These are phyloP conservation scores for Fraxinus excelsior DNA, from an alignment of 257 asterid species.

Conservation along the genomic window DNA sequence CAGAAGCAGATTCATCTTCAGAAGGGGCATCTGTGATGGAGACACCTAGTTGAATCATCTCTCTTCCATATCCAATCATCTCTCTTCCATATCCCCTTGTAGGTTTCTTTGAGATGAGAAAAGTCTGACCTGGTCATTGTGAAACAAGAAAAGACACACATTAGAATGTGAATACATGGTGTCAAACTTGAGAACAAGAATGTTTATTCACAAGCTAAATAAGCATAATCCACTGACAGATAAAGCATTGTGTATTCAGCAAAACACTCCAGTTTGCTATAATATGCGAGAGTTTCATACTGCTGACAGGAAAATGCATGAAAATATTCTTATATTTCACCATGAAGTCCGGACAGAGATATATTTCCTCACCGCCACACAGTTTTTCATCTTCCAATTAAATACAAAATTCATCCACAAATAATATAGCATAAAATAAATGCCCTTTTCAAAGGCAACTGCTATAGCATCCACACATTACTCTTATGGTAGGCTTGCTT, in stretches of 20 bases:
- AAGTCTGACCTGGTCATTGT: constrained; percentile 67
- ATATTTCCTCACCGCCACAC: too few species aligned
- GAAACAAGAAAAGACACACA: constrained; percentile 28
- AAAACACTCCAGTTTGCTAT: constrained; percentile 11
- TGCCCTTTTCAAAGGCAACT: not conserved
- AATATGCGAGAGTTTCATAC: constrained; percentile 2
- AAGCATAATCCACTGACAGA: constrained; percentile 14
- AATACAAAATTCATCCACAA: too few species aligned
- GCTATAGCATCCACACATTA: too few species aligned
- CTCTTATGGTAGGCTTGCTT: too few species aligned
- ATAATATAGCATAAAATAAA: not conserved
- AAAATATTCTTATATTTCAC: too few species aligned
- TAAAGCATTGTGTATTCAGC: constrained; percentile 8
- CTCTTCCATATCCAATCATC: too few species aligned
- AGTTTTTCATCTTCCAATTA: too few species aligned
- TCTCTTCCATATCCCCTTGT: constrained; percentile 87
- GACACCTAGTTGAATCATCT: constrained; percentile 78
- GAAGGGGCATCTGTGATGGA: constrained; percentile 62
- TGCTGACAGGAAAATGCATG: not conserved
- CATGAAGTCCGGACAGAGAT: too few species aligned
- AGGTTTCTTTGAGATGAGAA: constrained; percentile 67
- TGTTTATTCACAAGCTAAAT: constrained; percentile 4
- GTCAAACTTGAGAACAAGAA: constrained; percentile 14
- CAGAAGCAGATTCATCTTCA: constrained; percentile 60
- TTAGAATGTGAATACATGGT: constrained; percentile 17